These are phyloP conservation scores for Emiliania huxleyi DNA, from an alignment of 78 protist species.

Conservation along the genomic window DNA sequence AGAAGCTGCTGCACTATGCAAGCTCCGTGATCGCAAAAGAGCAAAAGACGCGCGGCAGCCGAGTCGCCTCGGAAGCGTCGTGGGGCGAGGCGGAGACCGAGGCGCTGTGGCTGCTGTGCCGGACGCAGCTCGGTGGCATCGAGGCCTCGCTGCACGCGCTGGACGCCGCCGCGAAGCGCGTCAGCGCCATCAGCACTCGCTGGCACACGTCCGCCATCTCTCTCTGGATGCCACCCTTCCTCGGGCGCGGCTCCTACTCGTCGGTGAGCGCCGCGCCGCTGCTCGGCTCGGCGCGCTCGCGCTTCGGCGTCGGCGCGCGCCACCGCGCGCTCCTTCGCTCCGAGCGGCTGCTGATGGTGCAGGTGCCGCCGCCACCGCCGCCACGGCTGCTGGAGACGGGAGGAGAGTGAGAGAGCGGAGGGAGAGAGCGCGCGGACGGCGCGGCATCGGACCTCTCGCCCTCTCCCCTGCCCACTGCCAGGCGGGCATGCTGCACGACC, in stretches of 20 bases:
- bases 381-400: too few species aligned
- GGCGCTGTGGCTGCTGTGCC: slow-evolving; percentile 19
- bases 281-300: background rate
- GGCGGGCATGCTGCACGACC: slow-evolving; percentile 17
- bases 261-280: background rate
- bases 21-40: too few species aligned
- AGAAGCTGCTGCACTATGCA: background rate
- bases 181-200: background rate
- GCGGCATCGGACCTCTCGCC: too few species aligned
- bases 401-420: too few species aligned
- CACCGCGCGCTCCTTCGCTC: slow-evolving; percentile 18
- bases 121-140: background rate
- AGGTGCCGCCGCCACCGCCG: too few species aligned
- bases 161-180: background rate
- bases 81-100: background rate
- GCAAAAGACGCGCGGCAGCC: too few species aligned
- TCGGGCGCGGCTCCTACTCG: background rate
- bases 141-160: background rate
- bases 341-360: background rate
- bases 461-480: too few species aligned
- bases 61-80: background rate
- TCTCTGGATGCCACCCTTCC: background rate
- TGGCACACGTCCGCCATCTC: background rate
- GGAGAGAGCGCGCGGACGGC: too few species aligned
- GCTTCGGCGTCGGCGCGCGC: background rate